Percentiles rank a stretch among this genome's conserved stretches.
Evolutionary conservation across 148 eudicot genomes (phyloP).

Genomic region (Amaranthus hypochondriacus): DNA sequence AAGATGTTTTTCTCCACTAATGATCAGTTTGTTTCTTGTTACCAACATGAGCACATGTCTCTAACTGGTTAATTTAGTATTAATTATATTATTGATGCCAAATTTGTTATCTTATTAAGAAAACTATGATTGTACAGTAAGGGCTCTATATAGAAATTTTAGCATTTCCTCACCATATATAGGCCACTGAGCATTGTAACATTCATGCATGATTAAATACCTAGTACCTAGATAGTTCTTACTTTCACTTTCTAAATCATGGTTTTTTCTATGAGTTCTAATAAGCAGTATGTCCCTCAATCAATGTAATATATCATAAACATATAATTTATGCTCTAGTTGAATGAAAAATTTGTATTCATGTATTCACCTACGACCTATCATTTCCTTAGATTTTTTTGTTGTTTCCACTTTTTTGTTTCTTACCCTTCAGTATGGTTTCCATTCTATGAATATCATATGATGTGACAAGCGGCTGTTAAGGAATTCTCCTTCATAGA

Average conservation of each 20-base stretch:
- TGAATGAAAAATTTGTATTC: background rate
- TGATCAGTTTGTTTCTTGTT: constrained; percentile 31
- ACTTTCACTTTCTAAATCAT: constrained; percentile 18
- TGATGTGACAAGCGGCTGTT: background rate
- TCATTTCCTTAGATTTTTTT: background rate
- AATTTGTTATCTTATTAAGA: constrained; percentile 21
- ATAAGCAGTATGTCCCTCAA: constrained; percentile 12
- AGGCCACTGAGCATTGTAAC: constrained; percentile 23
- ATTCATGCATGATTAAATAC: constrained; percentile 15
- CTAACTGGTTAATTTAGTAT: constrained; percentile 31
- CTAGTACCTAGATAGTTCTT: constrained; percentile 18
- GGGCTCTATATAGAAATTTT: constrained; percentile 21
- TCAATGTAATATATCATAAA: constrained; percentile 16
- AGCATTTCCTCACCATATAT: constrained; percentile 24
- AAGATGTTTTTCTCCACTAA: constrained; percentile 37
- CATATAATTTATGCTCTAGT: constrained; percentile 11
- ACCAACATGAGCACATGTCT: constrained; percentile 17
- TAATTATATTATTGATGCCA: constrained; percentile 13
- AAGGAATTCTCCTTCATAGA: background rate
- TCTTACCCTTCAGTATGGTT: background rate
- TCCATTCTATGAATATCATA: background rate
- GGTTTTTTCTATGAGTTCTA: constrained; percentile 3
- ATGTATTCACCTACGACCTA: background rate
- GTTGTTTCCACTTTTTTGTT: background rate
- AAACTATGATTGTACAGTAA: constrained; percentile 31